Base-by-base conservation (phyloP, 257 asterid species). In the Cordia subcordata region DNA sequence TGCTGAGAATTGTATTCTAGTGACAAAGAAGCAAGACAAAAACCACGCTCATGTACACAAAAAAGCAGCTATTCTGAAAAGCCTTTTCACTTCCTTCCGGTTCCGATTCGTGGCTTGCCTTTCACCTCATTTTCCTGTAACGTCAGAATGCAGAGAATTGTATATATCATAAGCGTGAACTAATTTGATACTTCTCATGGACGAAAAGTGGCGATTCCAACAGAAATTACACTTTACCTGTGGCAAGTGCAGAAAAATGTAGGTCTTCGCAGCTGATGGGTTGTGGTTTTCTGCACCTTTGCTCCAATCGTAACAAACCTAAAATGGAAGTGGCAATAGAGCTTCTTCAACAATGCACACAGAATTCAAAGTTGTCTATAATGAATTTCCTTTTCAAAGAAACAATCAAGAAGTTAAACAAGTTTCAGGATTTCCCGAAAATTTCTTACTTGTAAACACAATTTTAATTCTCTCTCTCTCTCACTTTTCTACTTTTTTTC, bases 261-360 rank as follows among this genome's bases (percentile, higher is more conserved):
- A 4, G 19, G 87, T 68, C 79, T 88, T 92, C 53, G 96, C 94
- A 49, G 86, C 79, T 20, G 95, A 68, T 37, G 99, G 99, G 69
- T 88, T 92, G 63, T 86, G 96, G 65, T 92, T 88, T 72, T 92
- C 96, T 50, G 98, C 98, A 49, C 96, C 98, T 82, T 92, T 92
- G 86, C 93, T 78, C 99, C 99, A 92, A 75, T 92, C 99, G 62
- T 88, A 84, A 56, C 98, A 85, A 42, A 85, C 95, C 96, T 88
- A 68, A 35, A 53, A 39, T 12, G 39, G 27, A 57, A 61, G 59
- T 12, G 10, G 13, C 27, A 27, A 50, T 33, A 63, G 21, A 46
- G 66, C 45, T 20, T 39, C 16, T 15, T n/a, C 49, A 32, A 6
- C 10, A 17, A 46, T 19, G n/a, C n/a, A 45, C 1, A 12, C n/a